phyloP scores from a whole-genome alignment of 805 yeast species.

The Myxozyma melibiosi region DNA sequence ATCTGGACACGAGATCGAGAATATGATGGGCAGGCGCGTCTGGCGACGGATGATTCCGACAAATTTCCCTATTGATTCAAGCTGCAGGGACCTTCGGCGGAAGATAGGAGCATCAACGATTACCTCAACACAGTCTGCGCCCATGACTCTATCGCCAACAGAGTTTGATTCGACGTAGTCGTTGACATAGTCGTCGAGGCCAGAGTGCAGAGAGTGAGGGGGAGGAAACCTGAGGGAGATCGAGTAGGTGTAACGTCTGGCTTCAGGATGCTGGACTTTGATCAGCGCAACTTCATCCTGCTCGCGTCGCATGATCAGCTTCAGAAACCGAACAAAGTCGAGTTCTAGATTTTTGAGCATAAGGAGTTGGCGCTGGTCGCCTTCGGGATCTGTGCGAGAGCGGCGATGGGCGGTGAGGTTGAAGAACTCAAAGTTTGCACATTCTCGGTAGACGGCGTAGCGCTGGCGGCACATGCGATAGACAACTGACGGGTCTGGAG shows the following conservation, averaged over 20 bases:
- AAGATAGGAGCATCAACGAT: constrained; percentile 66
- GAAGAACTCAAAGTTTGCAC: constrained; percentile 31
- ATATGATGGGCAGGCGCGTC: constrained; percentile 72
- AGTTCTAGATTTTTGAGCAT: constrained; percentile 14
- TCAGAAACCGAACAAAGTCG: constrained; percentile 14
- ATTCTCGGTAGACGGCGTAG: constrained; percentile 68
- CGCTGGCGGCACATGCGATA: constrained; percentile 79
- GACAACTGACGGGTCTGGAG: constrained; percentile 83
- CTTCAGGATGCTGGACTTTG: constrained; percentile 13
- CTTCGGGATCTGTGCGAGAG: constrained; percentile 2
- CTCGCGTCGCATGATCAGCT: constrained; percentile 4
- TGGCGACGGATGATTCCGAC: constrained; percentile 66
- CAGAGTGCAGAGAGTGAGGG: constrained; percentile 68
- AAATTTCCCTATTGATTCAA: constrained; percentile 68
- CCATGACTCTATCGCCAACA: constrained; percentile 60
- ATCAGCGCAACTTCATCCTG: constrained; percentile 4
- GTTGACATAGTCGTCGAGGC: constrained; percentile 48
- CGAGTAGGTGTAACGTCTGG: constrained; percentile 15
- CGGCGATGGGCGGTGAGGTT: constrained; percentile 14
- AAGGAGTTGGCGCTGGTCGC: constrained; percentile 3
- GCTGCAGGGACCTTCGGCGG: constrained; percentile 47
- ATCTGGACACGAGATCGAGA: constrained; percentile 62
- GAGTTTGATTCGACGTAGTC: constrained; percentile 31
- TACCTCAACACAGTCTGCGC: constrained; percentile 80
- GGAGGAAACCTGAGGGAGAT: constrained; percentile 54